Evolutionary conservation across 2,329 filamentous ascomycete species (phyloP), one percentile per base, ranked within the genome.

Genomic region (Aspergillus sp.): DNA sequence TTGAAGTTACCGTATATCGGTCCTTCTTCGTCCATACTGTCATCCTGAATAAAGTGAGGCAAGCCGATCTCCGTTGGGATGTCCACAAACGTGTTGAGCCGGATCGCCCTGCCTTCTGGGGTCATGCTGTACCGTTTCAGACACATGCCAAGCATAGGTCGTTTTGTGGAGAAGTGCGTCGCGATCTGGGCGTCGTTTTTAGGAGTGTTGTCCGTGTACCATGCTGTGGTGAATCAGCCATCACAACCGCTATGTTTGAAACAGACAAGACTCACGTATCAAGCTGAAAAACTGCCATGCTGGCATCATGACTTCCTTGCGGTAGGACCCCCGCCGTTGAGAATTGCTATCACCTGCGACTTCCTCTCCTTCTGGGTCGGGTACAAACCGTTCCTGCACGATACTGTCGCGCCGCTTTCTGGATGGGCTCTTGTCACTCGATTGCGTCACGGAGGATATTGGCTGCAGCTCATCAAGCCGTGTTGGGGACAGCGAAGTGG

Each of bases 211-310:
- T 86, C 79, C 1, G 90, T 91, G 67, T 96, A 91, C 92, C 92
- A 97, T 23, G 92, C 88, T 92, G 64, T 50, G 41, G 14, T 16
- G 25, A 14, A 78, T 68, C 78, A 76, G 34, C 34, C 21, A 10
- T 29, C 25, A 29, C 5, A 29, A 10, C 25, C 25, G 25, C 25
- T 31, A 7, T 38, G 21, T 17, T 17, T 21, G 19, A 41, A 16
- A 52, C 17, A 16, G 53, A 9, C 14, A 48, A n/a, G 36, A 79
- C 88, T 74, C 76, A 91, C 88, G 92, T 63, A 97, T 91, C 21
- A 97, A 77, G 64, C 89, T 91, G 74, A 97, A 97, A 66, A 97
- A 96, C 65, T 97, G 93, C 91, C 92, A 97, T 2, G 94, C 94
- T 34, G 93, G 93, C 77, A 97, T 96, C 53, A 93, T 87, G 13